These are phyloP conservation scores for Kazachstania sp. DNA, from an alignment of 1,139 yeast genomes.

Conservation along the genomic window DNA sequence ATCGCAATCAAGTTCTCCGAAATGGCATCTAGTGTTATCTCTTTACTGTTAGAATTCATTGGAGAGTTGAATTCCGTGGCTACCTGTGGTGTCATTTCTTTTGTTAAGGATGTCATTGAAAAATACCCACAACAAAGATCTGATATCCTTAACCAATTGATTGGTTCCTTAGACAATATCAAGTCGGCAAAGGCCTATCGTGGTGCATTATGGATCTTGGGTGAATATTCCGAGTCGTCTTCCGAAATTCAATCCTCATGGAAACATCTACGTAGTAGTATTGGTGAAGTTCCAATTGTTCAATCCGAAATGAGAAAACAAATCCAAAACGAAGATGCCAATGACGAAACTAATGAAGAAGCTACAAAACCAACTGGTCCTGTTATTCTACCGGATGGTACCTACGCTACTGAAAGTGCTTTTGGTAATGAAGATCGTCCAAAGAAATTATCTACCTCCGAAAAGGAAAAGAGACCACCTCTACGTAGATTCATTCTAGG, in stretches of 20 bases:
- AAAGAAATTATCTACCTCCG: slow-evolving; percentile 13
- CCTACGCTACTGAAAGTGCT: slow-evolving; percentile 95
- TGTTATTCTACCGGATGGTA: slow-evolving; percentile 90
- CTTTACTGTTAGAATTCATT: slow-evolving; percentile 75
- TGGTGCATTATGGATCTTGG: slow-evolving; percentile 92
- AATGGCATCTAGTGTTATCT: slow-evolving; percentile 88
- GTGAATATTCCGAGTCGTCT: slow-evolving; percentile 77
- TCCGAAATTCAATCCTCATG: slow-evolving; percentile 74
- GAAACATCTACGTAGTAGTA: slow-evolving; percentile 72
- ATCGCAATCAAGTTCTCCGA: slow-evolving; percentile 85
- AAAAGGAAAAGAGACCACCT: slow-evolving; percentile 47
- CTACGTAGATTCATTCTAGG: slow-evolving; percentile 71
- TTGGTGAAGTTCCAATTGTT: slow-evolving; percentile 89
- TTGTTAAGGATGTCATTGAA: slow-evolving; percentile 90
- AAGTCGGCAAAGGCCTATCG: slow-evolving; percentile 88
- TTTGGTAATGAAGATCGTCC: slow-evolving; percentile 34
- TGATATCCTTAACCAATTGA: slow-evolving; percentile 55
- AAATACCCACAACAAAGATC: slow-evolving; percentile 76
- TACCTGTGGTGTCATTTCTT: slow-evolving; percentile 83
- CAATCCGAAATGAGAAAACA: slow-evolving; percentile 55
- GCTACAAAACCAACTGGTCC: slow-evolving; percentile 50
- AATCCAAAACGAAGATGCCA: slow-evolving; percentile 31
- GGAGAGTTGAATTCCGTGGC: slow-evolving; percentile 75
- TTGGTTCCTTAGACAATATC: slow-evolving; percentile 54
- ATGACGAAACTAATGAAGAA: slow-evolving; percentile 15